Evolutionary conservation across 148 eudicot species (phyloP), one percentile per base, ranked within the genome.

Genomic region (Camellia sinensis): DNA sequence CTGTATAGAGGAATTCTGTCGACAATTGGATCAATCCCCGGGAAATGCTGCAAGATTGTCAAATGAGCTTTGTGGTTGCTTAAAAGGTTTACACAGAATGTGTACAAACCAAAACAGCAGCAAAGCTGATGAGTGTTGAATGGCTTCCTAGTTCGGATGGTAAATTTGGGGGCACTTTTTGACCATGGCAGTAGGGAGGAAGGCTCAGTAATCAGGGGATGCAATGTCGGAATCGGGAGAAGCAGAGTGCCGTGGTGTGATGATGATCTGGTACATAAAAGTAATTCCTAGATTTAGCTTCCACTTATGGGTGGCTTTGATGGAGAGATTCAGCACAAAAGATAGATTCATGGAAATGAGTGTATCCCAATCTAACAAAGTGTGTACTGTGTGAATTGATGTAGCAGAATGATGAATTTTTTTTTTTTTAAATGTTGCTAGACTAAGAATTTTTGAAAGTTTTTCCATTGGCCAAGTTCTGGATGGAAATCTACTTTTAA

Each of bases 321-420:
- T 10, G 70, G 15, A 40, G 46, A 15, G 41, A 29, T 29, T 29
- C 37, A 29, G 37, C 37, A 29, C 37, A 29, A 29, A 29, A 29
- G 37, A 29, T 29, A 29, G 37, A 40, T 46, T 37, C 6, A 41
- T 14, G 71, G 40, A 5, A 12, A n/a, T 13, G 46, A 50, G 53
- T n/a, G 73, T 45, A 69, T 67, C 50, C 71, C 48, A 67, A 67
- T 67, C 50, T 67, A 67, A 67, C 71, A 41, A 15, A 19, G 40
- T 67, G 37, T 29, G 37, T 41, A 15, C 46, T 41, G 53, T 8
- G 73, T 15, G 53, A 17, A 17, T 68, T 18, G 21, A 68, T 68
- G 48, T 45, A 45, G 22, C 52, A 44, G 73, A 44, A 69, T 5
- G n/a, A 44, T 19, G 11, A 41, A 29, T 29, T 67, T 19, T 14